Base-by-base conservation (phyloP, 1,139 yeast genomes). In the Yamadazyma pseudoaaseri region DNA sequence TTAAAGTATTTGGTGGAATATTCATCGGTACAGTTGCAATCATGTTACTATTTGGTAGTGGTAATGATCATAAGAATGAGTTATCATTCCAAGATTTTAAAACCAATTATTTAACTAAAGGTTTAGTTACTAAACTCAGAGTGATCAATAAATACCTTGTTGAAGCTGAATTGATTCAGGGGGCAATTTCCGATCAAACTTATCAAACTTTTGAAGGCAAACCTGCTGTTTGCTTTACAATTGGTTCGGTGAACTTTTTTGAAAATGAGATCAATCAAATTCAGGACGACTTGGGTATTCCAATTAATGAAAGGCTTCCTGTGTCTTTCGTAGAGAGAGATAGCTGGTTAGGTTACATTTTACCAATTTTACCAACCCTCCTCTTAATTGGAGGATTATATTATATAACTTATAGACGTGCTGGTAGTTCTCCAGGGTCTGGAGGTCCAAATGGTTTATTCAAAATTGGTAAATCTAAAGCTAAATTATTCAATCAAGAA, bases 81-180 rank as follows among this genome's bases (percentile, higher is more conserved):
- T 68, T 92, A 43, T 84, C 97, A 2, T 87, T 86, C 74, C 97
- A 90, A 60, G 96, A 87, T 56, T 92, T 92, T 69, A 85, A 86
- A 53, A 74, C 81, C 15, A 80, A 83, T 40, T 87, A 84, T 52
- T 70, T 92, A 29, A 94, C 86, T 45, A 82, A 81, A 48, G 97
- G 97, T 4, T 67, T 84, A 30, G 97, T 92, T 18, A 78, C 81
- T 38, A 78, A 76, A 43, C 70, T 92, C 29, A 72, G 73, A 14
- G 97, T 92, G 24, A 73, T 89, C 25, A 90, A 90, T 60, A 80
- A 80, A 49, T 71, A 75, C 37, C 67, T 76, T n/a, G 97, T 86
- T 1, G 87, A 85, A 47, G 86, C 86, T 3, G 73, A 78, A 36
- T 61, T 85, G 41, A 81, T 82, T 43, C 81, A 75, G 10, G 74